phyloP scores from a whole-genome alignment of 768 basidiomycete species.

The Fistulinella prunicolor region DNA sequence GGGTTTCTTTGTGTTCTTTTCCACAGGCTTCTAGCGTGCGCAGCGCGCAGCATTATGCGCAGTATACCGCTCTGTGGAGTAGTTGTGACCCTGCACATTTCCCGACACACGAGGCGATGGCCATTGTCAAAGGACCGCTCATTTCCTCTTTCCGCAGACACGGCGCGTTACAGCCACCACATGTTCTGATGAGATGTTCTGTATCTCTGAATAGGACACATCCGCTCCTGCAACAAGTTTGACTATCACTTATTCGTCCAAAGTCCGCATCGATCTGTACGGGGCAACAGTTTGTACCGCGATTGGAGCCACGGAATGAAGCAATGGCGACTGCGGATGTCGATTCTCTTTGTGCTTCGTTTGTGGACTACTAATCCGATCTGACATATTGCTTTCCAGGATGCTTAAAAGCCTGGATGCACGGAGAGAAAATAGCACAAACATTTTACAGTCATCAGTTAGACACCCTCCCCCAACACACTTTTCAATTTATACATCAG shows the following conservation, averaged over 20 bases:
- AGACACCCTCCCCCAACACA: no score
- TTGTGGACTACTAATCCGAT: not conserved
- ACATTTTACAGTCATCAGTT: no score
- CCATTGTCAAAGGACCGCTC: not conserved
- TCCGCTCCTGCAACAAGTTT: no score
- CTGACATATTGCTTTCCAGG: not conserved
- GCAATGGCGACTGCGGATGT: conserved; percentile 9
- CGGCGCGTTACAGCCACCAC: not conserved
- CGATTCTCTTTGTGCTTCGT: not conserved
- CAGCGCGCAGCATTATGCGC: conserved; percentile 11
- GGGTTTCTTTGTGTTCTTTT: no score
- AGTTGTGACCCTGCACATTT: not conserved
- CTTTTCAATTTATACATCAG: no score
- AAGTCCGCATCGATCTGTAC: no score
- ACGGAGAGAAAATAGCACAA: no score
- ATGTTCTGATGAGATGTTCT: not conserved
- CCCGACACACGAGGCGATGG: not conserved
- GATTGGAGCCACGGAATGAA: no score
- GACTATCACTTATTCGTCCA: no score
- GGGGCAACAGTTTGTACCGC: no score
- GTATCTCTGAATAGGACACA: no score
- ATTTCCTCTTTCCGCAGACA: not conserved
- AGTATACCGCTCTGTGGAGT: not conserved
- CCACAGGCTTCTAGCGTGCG: no score
- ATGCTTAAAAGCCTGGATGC: not conserved